A percentile compares a stretch with the other conserved stretches of the same genome.
Evolutionary conservation across 441 rosid genomes (phyloP).

Genomic region (Euphorbia celastroides): DNA sequence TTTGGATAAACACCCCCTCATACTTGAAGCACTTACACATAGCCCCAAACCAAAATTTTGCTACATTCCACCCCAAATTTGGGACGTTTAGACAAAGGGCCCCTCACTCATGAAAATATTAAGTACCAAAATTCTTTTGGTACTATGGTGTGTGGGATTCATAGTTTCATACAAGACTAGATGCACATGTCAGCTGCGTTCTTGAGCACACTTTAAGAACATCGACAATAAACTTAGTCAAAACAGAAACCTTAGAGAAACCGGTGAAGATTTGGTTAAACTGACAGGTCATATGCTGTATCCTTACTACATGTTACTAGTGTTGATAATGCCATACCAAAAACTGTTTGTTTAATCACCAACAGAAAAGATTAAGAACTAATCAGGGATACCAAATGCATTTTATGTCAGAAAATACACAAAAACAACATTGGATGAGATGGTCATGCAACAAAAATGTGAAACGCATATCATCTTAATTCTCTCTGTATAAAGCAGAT

Average conservation of each 20-base stretch:
- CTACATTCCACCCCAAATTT: not conserved
- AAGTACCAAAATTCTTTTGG: too few species aligned
- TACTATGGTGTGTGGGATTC: too few species aligned
- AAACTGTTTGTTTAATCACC: not conserved
- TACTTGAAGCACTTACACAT: not conserved
- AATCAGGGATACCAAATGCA: not conserved
- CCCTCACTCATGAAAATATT: not conserved
- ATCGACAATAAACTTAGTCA: too few species aligned
- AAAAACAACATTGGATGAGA: conserved; percentile 1
- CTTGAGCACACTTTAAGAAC: too few species aligned
- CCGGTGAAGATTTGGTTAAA: too few species aligned
- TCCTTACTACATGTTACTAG: too few species aligned
- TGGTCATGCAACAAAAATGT: not conserved
- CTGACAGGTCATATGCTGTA: too few species aligned
- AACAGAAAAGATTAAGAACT: not conserved
- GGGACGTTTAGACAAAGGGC: not conserved
- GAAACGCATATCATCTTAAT: not conserved
- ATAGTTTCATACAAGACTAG: too few species aligned
- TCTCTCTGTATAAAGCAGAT: not conserved
- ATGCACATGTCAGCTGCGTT: too few species aligned
- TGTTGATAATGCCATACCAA: too few species aligned
- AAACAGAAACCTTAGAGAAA: too few species aligned
- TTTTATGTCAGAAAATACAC: not conserved
- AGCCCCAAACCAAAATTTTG: not conserved
- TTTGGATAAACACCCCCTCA: not conserved